Percentiles rank a stretch among this genome's conserved stretches.
These are phyloP conservation scores for Sarocladium kiliense DNA, from an alignment of 2,329 filamentous ascomycete genomes.

Conservation along the genomic window DNA sequence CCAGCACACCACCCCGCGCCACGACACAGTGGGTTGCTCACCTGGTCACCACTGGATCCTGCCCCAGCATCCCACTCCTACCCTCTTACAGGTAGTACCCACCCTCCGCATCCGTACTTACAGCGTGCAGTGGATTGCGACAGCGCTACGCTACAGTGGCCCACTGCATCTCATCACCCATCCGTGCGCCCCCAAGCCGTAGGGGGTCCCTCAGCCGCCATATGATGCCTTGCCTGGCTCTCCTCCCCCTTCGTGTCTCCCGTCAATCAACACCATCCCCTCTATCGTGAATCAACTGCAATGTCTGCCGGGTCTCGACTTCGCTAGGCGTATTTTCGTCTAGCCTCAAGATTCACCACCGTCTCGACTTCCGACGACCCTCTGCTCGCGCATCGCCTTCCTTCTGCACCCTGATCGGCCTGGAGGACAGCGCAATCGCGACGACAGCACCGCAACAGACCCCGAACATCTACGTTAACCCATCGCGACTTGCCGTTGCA, in stretches of 20 bases:
- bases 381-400: neutral
- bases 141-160: conserved; percentile 6
- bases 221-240: conserved; percentile 1
- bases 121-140: neutral
- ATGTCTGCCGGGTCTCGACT: conserved; percentile 2
- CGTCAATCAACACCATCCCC: neutral
- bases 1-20: conserved; percentile 2
- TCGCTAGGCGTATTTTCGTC: conserved; percentile 6
- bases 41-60: neutral
- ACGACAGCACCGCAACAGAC: neutral
- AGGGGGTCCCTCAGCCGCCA: neutral
- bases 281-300: neutral
- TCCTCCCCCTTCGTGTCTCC: neutral
- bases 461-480: too few relatives aligned
- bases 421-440: neutral
- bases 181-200: neutral
- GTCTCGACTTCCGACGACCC: neutral
- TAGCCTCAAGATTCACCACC: neutral
- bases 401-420: neutral
- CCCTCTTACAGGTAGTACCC: neutral
- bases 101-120: conserved; percentile 7
- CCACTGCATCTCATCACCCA: neutral
- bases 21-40: neutral
- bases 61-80: neutral
- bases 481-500: neutral